Conservation (phyloP, 352 stramenopile genomes). For the Globisporangium okanoganense region DNA sequence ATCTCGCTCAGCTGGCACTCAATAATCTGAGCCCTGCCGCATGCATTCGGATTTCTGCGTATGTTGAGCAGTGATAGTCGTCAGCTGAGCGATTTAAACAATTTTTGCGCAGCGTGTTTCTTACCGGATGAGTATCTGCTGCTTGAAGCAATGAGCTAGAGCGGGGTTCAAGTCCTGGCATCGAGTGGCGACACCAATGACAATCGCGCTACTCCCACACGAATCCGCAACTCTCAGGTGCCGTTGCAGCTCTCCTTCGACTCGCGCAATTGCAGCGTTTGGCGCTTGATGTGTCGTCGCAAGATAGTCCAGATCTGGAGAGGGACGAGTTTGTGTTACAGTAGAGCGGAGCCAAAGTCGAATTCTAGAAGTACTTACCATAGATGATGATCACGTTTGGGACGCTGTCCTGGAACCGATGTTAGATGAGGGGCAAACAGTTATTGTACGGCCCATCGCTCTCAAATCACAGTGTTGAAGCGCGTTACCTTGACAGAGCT, state of each 20-base stretch:
- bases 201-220: neutral
- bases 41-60: neutral
- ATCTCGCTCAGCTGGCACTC: neutral
- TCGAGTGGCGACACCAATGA: neutral
- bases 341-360: neutral
- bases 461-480: neutral
- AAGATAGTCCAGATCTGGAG: neutral
- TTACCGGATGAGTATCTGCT: neutral
- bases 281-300: neutral
- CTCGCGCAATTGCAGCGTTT: neutral
- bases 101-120: neutral
- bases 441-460: neutral
- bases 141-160: neutral
- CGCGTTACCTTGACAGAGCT: neutral
- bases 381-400: neutral
- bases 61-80: neutral
- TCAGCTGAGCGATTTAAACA: neutral
- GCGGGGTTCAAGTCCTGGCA: neutral
- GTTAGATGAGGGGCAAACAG: neutral
- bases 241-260: neutral
- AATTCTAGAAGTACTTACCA: neutral
- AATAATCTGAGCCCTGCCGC: constrained; percentile 2
- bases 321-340: neutral
- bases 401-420: neutral
- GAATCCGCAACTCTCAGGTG: neutral